Base-by-base conservation (phyloP, 1,139 yeast species). In the Geotrichum cucujoidarum region DNA sequence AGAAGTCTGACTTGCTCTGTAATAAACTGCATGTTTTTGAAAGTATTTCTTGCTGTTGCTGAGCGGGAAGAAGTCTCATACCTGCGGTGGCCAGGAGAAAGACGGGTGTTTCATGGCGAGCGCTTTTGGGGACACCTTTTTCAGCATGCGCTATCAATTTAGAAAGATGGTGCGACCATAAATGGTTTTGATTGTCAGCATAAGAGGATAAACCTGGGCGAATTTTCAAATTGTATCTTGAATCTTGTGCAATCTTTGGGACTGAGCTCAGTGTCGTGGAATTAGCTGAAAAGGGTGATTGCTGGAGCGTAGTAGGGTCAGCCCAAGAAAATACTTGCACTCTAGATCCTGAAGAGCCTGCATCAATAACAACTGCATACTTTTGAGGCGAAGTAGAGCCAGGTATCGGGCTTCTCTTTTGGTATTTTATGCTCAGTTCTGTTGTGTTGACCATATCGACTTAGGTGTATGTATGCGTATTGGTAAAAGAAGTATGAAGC, bases 41-140 rank as follows among this genome's bases (percentile, higher is more conserved):
- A 48, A 83, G 63, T 16, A 84, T 72, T 16, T 64, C 66, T 21
- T 66, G 63, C 56, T 82, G 92, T 38, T 80, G 78, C 1, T 71
- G 67, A 0, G 80, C 82, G 5, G 76, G 72, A 43, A 86, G 67
- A 24, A 83, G 64, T 36, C 95, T 69, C 86, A 86, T 80, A 0
- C 95, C 95, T 0, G 94, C 95, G 0, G 95, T 87, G 0, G 95
- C 87, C 64, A 84, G 83, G 36, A 87, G 67, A 58, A 81, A 86
- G 1, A 87, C 73, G 0, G 95, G 95, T 0, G 95, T 87, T 40
- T 87, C 65, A 16, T 63, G 63, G 51, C 80, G 84, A 57, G 80
- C 81, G 2, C 79, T 75, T 40, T 68, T 65, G 4, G 95, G 95
- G 1, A 87, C 80, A 2, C 81, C 71, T 5, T 72, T 62, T 53